These are phyloP conservation scores for Tubosaeta sp. DNA, from an alignment of 768 basidiomycete species.

Conservation along the genomic window DNA sequence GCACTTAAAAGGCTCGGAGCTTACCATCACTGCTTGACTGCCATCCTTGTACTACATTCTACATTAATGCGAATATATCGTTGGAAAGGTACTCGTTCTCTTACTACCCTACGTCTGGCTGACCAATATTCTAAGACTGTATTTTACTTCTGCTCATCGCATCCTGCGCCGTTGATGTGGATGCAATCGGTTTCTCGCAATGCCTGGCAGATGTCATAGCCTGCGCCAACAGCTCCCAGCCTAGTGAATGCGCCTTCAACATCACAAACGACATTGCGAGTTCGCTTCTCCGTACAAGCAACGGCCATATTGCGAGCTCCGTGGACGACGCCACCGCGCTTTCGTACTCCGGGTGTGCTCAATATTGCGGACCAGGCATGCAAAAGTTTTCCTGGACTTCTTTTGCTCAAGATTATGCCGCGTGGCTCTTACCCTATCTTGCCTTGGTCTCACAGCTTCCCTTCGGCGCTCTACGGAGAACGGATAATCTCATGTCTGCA, in stretches of 20 bases:
- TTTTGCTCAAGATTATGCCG: slow-evolving; percentile 35
- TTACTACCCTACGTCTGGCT: neutral
- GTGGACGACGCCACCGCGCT: slow-evolving; percentile 6
- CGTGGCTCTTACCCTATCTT: slow-evolving; percentile 48
- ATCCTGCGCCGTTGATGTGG: neutral
- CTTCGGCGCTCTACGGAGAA: slow-evolving; percentile 37
- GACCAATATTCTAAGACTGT: neutral
- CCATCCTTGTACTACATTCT: neutral
- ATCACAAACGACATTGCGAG: slow-evolving; percentile 10
- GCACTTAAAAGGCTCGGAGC: neutral
- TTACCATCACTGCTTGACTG: neutral
- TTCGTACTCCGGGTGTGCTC: slow-evolving; percentile 2
- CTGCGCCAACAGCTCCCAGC: neutral
- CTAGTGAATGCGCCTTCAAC: neutral
- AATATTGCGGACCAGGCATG: slow-evolving; percentile 9
- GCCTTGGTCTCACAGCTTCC: slow-evolving; percentile 48
- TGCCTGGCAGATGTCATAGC: slow-evolving; percentile 8
- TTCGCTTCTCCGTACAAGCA: slow-evolving; percentile 10
- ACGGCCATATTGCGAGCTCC: neutral
- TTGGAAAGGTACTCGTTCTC: slow-evolving; percentile 2
- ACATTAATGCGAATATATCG: slow-evolving; percentile 10
- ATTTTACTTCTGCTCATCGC: neutral
- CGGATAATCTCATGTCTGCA: slow-evolving; percentile 40
- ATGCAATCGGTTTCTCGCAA: slow-evolving; percentile 6
- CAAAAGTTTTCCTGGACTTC: slow-evolving; percentile 18